These are phyloP conservation scores for Picea abies DNA, from an alignment of 83 land plant species.

Conservation along the genomic window DNA sequence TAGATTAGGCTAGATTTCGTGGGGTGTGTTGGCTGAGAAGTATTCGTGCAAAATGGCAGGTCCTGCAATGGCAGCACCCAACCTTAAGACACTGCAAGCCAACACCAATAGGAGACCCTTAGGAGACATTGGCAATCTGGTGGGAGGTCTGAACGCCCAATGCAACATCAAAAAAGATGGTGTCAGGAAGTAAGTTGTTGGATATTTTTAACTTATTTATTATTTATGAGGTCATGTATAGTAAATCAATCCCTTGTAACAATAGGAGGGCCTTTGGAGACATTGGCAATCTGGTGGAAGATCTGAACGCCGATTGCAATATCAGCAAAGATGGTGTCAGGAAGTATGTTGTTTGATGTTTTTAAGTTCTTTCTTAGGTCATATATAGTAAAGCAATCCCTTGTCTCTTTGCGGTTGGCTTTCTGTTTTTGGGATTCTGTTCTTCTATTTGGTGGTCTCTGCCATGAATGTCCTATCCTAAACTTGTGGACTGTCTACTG, in stretches of 20 bases:
- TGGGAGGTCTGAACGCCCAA: constrained; percentile 24
- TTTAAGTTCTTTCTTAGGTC: not conserved
- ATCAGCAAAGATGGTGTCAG: constrained; percentile 26
- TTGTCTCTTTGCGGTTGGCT: not conserved
- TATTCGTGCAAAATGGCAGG: not conserved
- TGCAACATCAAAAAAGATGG: constrained; percentile 33
- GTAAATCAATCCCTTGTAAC: not conserved
- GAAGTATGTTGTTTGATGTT: constrained; percentile 10
- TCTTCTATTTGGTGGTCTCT: too few relatives aligned
- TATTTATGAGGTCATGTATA: not conserved
- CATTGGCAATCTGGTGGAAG: constrained; percentile 30
- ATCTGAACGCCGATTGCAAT: constrained; percentile 22
- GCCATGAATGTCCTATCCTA: too few relatives aligned
- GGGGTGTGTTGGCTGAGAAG: too few relatives aligned
- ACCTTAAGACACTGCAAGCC: not conserved
- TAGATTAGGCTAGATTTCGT: too few relatives aligned
- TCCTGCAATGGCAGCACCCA: constrained; percentile 14
- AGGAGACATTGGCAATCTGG: constrained; percentile 28
- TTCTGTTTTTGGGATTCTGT: not conserved
- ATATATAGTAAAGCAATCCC: not conserved
- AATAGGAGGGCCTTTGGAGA: constrained; percentile 29
- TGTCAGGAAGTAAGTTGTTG: not conserved
- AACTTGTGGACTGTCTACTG: not conserved
- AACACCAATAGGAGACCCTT: constrained; percentile 19
- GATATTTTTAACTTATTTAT: not conserved